Conservation (phyloP, 2,329 filamentous ascomycete species). For the Epichloe sp. region DNA sequence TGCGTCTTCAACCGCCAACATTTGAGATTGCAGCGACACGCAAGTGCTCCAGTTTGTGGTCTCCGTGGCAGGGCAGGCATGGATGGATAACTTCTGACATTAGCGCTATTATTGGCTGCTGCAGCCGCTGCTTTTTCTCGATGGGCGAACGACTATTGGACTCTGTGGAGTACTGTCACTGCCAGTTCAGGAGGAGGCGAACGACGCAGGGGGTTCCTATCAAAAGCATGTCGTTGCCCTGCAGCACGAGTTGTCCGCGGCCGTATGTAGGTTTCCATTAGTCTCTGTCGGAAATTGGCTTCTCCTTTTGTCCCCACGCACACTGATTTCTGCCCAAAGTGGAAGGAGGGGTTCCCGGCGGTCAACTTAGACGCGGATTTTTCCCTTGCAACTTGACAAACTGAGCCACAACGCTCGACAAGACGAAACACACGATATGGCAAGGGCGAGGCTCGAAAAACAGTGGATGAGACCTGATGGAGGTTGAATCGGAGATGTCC, state of each 20-base stretch:
- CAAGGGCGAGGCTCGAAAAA: background rate
- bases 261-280: background rate
- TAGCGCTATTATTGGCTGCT: background rate
- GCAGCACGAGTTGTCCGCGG: background rate
- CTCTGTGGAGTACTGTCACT: too few species aligned
- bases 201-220: too few species aligned
- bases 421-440: background rate
- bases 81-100: background rate
- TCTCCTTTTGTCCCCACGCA: background rate
- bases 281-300: constrained; percentile 4
- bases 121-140: background rate
- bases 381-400: background rate
- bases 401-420: background rate
- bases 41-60: background rate
- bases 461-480: background rate
- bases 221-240: background rate
- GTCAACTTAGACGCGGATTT: background rate
- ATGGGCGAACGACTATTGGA: background rate
- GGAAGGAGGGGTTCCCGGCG: constrained; percentile 1
- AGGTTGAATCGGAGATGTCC: background rate
- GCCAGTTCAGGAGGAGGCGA: too few species aligned
- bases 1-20: background rate
- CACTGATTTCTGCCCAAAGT: background rate
- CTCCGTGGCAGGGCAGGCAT: background rate
- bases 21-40: background rate